Evolutionary conservation across 805 yeast genomes (phyloP).

Genomic region (Starmerella tilneyi): DNA sequence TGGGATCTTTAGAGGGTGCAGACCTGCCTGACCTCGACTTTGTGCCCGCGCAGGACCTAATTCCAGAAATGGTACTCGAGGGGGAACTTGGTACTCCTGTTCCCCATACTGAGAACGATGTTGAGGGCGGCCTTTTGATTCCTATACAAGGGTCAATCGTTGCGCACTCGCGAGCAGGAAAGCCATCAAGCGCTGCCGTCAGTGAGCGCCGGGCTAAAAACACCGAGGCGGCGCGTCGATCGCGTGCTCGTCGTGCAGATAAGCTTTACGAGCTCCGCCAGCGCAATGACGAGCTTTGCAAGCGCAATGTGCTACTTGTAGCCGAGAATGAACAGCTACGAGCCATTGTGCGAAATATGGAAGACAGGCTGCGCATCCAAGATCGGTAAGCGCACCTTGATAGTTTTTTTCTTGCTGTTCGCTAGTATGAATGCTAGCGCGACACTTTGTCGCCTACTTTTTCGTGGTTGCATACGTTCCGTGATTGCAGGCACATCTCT

Average conservation of each 20-base stretch:
- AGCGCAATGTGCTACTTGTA: constrained; percentile 6
- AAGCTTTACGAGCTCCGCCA: constrained; percentile 12
- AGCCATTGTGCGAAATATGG: constrained; percentile 8
- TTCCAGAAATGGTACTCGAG: constrained; percentile 20
- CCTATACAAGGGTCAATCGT: constrained; percentile 18
- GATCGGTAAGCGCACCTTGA: too few relatives aligned
- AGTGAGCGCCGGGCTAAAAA: constrained; percentile 61
- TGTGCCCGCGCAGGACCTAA: constrained; percentile 19
- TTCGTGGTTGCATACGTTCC: too few relatives aligned
- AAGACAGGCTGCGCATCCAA: constrained; percentile 1
- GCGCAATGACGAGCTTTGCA: constrained; percentile 10
- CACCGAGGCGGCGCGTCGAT: constrained; percentile 87
- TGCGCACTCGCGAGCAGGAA: constrained; percentile 18
- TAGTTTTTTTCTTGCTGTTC: too few relatives aligned
- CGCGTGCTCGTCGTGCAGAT: constrained; percentile 57
- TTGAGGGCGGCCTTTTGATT: constrained; percentile 4
- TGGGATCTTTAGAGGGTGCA: constrained; percentile 6
- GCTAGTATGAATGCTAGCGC: too few relatives aligned
- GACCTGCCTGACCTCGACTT: constrained; percentile 20
- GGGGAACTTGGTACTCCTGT: constrained; percentile 3
- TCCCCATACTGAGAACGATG: background rate
- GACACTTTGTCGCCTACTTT: too few relatives aligned
- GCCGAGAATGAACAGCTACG: constrained; percentile 13
- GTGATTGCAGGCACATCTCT: too few relatives aligned
- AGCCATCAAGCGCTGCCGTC: constrained; percentile 14